A percentile compares a stretch with the other conserved stretches of the same genome.
Conservation (phyloP, 441 rosid genomes). For the Erodium texanum region DNA sequence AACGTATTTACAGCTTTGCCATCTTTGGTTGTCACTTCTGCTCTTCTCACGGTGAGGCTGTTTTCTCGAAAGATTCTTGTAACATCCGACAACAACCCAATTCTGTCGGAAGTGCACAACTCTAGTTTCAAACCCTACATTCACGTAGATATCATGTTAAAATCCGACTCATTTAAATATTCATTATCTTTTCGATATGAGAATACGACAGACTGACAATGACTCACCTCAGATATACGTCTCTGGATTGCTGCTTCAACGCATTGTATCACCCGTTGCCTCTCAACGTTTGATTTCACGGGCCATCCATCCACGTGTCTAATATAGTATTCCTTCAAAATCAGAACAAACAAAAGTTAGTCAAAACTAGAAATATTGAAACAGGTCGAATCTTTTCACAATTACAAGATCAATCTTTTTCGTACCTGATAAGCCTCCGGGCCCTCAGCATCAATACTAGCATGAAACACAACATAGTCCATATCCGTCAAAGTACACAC, state of each 20-base stretch:
- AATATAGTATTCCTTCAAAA: slow-evolving; percentile 66
- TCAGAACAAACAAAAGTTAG: too few species aligned
- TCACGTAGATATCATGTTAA: too few species aligned
- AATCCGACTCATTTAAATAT: too few species aligned
- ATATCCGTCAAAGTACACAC: slow-evolving; percentile 87
- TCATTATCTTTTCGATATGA: too few species aligned
- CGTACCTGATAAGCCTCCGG: slow-evolving; percentile 70
- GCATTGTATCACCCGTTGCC: slow-evolving; percentile 70
- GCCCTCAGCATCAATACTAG: slow-evolving; percentile 60
- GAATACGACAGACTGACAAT: too few species aligned
- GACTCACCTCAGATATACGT: slow-evolving; percentile 72
- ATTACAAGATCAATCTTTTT: neutral
- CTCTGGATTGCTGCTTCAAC: slow-evolving; percentile 89
- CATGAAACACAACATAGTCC: slow-evolving; percentile 91
- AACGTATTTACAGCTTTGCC: slow-evolving; percentile 70
- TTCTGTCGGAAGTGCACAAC: slow-evolving; percentile 55
- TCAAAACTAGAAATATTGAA: too few species aligned
- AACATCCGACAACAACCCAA: slow-evolving; percentile 74
- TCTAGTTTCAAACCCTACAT: slow-evolving; percentile 19
- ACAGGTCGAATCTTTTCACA: neutral
- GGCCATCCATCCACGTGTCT: slow-evolving; percentile 86
- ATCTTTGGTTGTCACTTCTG: slow-evolving; percentile 70
- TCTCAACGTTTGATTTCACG: slow-evolving; percentile 82
- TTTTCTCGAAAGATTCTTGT: slow-evolving; percentile 75
- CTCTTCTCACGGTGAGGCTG: slow-evolving; percentile 62